Evolutionary conservation across 805 yeast species (phyloP), one percentile per base, ranked within the genome.

Genomic region (Monosporozyma servazzii): DNA sequence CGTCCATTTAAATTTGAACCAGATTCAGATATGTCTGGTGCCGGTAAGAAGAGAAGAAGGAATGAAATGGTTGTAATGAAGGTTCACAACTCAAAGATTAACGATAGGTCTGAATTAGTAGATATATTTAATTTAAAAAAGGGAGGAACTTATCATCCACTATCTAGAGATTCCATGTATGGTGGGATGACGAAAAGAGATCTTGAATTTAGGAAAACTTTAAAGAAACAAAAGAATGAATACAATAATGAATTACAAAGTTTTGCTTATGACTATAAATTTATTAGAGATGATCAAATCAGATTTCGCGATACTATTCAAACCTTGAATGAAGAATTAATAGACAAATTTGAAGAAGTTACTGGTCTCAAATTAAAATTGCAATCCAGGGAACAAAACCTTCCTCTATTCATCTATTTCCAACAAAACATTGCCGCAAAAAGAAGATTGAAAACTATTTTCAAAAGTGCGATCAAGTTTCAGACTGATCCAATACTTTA

Each of bases 31-130:
- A 21, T 41, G n/a, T 10, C 3, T n/a, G n/a, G 33, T 11, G 10
- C 4, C 5, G 13, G 18, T 9, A 41, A 42, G 5, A 25, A 17
- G 9, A 78, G 86, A 18, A 20, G 71, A 78, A 87, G 75, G 82
- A 78, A 75, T 80, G 87, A 82, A 66, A 75, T 88, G 55, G 63
- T 67, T 4, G 57, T 53, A 15, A 56, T 68, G 59, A 64, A 58
- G 49, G 65, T 68, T 11, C 70, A 69, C 51, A 66, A 61, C 50
- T 52, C 65, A 1, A 59, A 57, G 44, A 63, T 69, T 5, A 65
- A 64, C 48, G 71, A 65, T 44, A 64, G 62, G 21, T 41, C 56
- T 7, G 64, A 59, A 42, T 50, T 65, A 52, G 57, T 66, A 2
- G 57, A 65, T 45, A 42, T 67, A 6, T 56, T 56, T 41, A 58